These are phyloP conservation scores for Heterobasidion irregulare DNA, from an alignment of 1,284 basidiomycete species.

Conservation along the genomic window DNA sequence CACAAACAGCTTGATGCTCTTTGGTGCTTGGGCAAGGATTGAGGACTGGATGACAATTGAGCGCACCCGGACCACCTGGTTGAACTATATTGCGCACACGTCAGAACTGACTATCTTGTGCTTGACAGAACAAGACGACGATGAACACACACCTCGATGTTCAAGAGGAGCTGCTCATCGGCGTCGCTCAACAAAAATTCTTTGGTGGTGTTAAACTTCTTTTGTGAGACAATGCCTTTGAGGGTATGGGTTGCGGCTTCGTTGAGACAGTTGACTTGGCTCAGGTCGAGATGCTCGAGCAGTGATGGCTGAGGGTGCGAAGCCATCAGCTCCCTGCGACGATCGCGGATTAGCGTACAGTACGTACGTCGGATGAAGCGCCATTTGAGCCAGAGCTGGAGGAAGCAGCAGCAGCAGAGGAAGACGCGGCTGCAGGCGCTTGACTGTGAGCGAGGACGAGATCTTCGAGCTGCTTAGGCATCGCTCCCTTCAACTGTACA, in stretches of 20 bases:
- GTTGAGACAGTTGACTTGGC: conserved; percentile 71
- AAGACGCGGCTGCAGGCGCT: not conserved
- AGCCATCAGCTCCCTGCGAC: not conserved
- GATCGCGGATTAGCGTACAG: not conserved
- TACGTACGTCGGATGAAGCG: not conserved
- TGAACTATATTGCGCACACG: conserved; percentile 45
- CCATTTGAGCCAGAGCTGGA: not conserved
- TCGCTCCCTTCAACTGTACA: conserved; percentile 1
- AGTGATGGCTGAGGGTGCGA: conserved; percentile 29
- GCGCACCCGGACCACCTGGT: conserved; percentile 69
- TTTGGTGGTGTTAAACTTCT: conserved; percentile 35
- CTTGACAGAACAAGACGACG: not conserved
- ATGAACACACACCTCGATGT: conserved; percentile 46
- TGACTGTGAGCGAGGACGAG: not conserved
- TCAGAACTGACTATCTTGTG: not conserved
- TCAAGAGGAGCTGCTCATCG: conserved; percentile 73
- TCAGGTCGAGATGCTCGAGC: conserved; percentile 49
- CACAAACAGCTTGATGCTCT: conserved; percentile 57
- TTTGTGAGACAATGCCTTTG: conserved; percentile 46
- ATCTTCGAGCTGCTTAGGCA: not conserved
- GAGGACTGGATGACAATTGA: conserved; percentile 56
- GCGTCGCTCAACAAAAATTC: conserved; percentile 69
- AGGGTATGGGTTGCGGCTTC: conserved; percentile 56
- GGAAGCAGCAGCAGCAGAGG: not conserved
- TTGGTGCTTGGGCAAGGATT: conserved; percentile 48